Base-by-base conservation (phyloP, 305 asterid species). In the Andrographis paniculata region DNA sequence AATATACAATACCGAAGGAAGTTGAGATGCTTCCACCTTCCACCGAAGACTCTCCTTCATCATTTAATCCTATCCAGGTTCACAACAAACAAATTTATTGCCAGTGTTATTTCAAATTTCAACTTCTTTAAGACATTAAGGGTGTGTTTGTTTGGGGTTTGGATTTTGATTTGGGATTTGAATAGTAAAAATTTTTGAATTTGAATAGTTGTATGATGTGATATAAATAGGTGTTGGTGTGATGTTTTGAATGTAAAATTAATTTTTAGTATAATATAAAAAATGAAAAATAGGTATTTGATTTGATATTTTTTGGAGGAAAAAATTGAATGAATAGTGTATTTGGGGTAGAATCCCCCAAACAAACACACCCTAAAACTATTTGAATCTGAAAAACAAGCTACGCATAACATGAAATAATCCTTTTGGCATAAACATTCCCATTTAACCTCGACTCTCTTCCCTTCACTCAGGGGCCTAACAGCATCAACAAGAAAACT, bases 1-100 rank as follows among this genome's bases (percentile, higher is more conserved):
- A 81, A 17, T 68, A 54, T 33, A 53, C 60, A 20, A 74, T 66
- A 9, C 33, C 75, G 36, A 71, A 61, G 35, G 70, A 64, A 42
- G 20, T 48, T 15, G 68, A 60, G 22, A 38, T 37, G 15, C 64
- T 55, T 53, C 67, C 80, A 50, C 64, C 68, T 48, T 50, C 89
- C 8, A 21, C 30, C 3, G 85, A 60, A 58, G 61, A 50, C 56
- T 64, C 60, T 56, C 55, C 53, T 4, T 47, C 64, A 18, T 62
- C 75, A 45, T 73, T 73, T 52, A 64, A 59, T 45, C 71, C 79
- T 1, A 53, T 18, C 18, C 72, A 75, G 92, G 95, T 77, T 65
- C 5, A 14, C 41, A 37, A 56, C 44, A 27, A 9, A 17, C 17
- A 12, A 31, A 40, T 22, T 22, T 50, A 39, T 39, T 20, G 35